Conservation (phyloP, 2,329 filamentous ascomycete genomes). For the Colletotrichum lentis region DNA sequence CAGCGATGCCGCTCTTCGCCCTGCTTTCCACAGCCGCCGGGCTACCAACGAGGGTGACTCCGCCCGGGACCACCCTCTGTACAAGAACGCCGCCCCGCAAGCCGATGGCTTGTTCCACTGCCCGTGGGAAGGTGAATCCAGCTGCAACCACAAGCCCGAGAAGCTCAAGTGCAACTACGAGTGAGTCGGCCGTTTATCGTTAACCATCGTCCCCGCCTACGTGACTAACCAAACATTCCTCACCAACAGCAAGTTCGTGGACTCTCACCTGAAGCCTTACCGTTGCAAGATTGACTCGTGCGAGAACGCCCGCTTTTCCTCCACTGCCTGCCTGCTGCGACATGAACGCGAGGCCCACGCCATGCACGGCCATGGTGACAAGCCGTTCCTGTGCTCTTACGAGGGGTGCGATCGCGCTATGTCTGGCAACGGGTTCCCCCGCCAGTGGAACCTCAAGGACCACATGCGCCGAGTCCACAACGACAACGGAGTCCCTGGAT, state of each 20-base stretch:
- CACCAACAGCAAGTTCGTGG: slow-evolving; percentile 83
- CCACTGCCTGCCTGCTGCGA: slow-evolving; percentile 90
- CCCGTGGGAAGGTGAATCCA: slow-evolving; percentile 76
- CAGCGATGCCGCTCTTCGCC: slow-evolving; percentile 50
- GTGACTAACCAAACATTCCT: slow-evolving; percentile 42
- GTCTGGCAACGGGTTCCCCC: slow-evolving; percentile 86
- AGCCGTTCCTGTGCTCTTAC: slow-evolving; percentile 89
- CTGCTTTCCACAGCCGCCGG: slow-evolving; percentile 57
- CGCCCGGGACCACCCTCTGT: slow-evolving; percentile 73
- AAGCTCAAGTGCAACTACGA: slow-evolving; percentile 99
- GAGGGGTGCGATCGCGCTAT: slow-evolving; percentile 85
- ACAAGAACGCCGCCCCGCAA: slow-evolving; percentile 70
- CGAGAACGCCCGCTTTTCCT: slow-evolving; percentile 88
- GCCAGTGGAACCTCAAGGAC: slow-evolving; percentile 94
- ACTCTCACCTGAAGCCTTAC: slow-evolving; percentile 96
- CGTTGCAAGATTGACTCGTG: slow-evolving; percentile 88
- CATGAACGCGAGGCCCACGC: slow-evolving; percentile 96
- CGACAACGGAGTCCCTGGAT: slow-evolving; percentile 59
- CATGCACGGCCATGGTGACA: slow-evolving; percentile 92
- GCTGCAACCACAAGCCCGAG: slow-evolving; percentile 89
- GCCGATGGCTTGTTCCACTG: slow-evolving; percentile 91
- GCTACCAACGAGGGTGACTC: slow-evolving; percentile 63
- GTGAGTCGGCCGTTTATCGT: slow-evolving; percentile 63
- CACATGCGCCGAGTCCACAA: slow-evolving; percentile 97
- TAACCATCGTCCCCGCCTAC: slow-evolving; percentile 4